A percentile compares a stretch with the other conserved stretches of the same genome.
These are phyloP conservation scores for Xylariaceae sp. DNA, from an alignment of 2,329 filamentous ascomycete species.

Conservation along the genomic window DNA sequence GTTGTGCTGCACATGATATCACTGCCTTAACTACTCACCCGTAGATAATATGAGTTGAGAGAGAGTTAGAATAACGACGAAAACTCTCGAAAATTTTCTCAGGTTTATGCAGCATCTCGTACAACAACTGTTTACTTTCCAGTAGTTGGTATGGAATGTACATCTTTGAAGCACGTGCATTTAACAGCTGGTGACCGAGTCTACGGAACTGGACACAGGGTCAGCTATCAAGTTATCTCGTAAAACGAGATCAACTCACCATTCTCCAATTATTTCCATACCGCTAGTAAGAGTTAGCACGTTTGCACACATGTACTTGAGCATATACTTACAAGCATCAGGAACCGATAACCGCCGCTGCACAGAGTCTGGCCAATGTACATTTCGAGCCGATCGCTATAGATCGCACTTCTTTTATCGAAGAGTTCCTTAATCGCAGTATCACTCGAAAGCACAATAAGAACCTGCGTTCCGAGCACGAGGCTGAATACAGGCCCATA, in stretches of 20 bases:
- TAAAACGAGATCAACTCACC: not conserved
- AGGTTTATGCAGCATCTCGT: constrained; percentile 4
- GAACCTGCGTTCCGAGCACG: constrained; percentile 10
- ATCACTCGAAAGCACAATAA: constrained; percentile 9
- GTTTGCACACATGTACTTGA: not conserved
- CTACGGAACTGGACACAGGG: constrained; percentile 3
- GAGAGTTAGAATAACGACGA: constrained; percentile 11
- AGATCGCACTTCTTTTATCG: constrained; percentile 10
- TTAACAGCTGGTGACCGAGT: constrained; percentile 8
- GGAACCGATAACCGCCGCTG: constrained; percentile 8
- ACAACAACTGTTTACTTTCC: constrained; percentile 6
- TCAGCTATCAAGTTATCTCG: not conserved
- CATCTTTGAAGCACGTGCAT: not conserved
- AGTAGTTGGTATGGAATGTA: constrained; percentile 12
- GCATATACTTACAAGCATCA: constrained; percentile 4
- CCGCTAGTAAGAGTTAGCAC: not conserved
- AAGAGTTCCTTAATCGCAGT: constrained; percentile 7
- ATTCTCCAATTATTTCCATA: not conserved
- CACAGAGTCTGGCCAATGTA: constrained; percentile 2
- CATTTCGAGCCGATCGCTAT: constrained; percentile 1
- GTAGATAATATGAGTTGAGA: constrained; percentile 14
- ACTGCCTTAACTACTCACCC: not conserved
- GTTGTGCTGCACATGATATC: not conserved
- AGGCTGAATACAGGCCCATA: constrained; percentile 13
- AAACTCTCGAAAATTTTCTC: constrained; percentile 13